A percentile compares a stretch with the other conserved stretches of the same genome.
These are phyloP conservation scores for Cicer judaicum DNA, from an alignment of 306 rosid genomes.

Conservation along the genomic window DNA sequence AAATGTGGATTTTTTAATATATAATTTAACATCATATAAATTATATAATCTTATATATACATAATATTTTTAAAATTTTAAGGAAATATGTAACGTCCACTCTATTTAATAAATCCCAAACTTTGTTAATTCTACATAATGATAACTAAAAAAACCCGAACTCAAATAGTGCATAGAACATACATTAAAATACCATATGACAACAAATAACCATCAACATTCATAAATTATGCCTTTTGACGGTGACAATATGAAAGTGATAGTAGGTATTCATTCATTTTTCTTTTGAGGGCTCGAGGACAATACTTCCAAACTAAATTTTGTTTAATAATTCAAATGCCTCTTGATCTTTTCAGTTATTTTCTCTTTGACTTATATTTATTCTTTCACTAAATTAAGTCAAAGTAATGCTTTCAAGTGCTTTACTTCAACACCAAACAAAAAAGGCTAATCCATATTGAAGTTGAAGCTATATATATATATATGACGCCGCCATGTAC, in stretches of 20 bases:
- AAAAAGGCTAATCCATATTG: conserved; percentile 3
- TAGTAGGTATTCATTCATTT: conserved; percentile 50
- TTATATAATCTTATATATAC: too few relatives aligned
- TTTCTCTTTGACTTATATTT: conserved; percentile 27
- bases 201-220: conserved; percentile 37
- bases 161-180: too few relatives aligned
- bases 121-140: too few relatives aligned
- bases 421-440: conserved; percentile 43
- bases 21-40: too few relatives aligned
- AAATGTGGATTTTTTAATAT: too few relatives aligned
- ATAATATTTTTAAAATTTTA: too few relatives aligned
- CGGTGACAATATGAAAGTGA: conserved; percentile 51
- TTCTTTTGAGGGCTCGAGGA: conserved; percentile 87
- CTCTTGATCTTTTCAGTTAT: conserved; percentile 26
- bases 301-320: conserved; percentile 62
- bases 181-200: neutral
- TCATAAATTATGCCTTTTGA: conserved; percentile 42
- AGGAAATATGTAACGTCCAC: too few relatives aligned
- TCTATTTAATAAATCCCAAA: too few relatives aligned
- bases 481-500: neutral
- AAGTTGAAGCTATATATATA: conserved; percentile 24
- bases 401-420: conserved; percentile 40
- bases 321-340: conserved; percentile 47
- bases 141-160: too few relatives aligned
- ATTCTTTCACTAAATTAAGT: conserved; percentile 26